Percentiles rank a stretch among this genome's conserved stretches.
Conservation (phyloP, 1,284 basidiomycete genomes). For the Puccinia triticina region DNA sequence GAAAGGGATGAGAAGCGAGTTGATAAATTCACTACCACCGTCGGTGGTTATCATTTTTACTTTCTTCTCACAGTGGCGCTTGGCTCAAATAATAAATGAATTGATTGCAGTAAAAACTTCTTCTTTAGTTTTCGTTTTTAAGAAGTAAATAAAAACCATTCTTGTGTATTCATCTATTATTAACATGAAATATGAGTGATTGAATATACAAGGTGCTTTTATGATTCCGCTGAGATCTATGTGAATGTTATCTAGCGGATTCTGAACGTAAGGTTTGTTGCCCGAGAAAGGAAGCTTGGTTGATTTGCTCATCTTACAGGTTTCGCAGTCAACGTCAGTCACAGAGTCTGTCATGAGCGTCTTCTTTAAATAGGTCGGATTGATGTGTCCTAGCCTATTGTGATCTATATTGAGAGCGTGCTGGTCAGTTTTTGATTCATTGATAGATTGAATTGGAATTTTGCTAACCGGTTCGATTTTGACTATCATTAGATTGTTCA, state of each 20-base stretch:
- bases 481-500: constrained; percentile 2
- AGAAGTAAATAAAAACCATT: not conserved
- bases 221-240: not conserved
- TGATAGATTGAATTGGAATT: too few species aligned
- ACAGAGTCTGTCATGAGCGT: not conserved
- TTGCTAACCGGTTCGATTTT: not conserved
- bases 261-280: not conserved
- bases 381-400: constrained; percentile 3
- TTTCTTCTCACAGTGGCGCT: not conserved
- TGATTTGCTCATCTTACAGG: not conserved
- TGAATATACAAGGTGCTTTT: not conserved
- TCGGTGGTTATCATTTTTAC: not conserved
- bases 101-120: not conserved
- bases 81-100: not conserved
- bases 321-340: not conserved
- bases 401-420: too few species aligned
- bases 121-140: not conserved
- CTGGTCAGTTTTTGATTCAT: too few species aligned
- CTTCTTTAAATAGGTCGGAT: not conserved
- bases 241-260: not conserved
- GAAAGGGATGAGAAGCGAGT: not conserved
- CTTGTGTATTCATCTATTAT: not conserved
- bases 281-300: not conserved
- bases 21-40: constrained; percentile 6
- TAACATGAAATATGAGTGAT: not conserved